Conservation (phyloP, 805 yeast genomes). For the Zygoascus tannicola region DNA sequence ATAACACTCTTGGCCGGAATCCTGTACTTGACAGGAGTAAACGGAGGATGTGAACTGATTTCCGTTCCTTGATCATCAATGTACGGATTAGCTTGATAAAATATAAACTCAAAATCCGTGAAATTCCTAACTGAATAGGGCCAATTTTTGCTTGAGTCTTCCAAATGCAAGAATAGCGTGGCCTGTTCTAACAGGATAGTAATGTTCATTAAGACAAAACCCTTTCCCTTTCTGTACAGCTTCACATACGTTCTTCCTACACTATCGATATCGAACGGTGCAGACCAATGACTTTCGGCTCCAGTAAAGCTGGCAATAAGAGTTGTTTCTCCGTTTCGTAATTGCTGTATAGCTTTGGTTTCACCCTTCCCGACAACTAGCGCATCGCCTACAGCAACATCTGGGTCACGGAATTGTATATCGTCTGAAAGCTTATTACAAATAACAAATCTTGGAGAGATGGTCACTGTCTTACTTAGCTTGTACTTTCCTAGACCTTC, state of each 20-base stretch:
- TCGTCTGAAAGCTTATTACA: slow-evolving; percentile 50
- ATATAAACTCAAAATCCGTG: slow-evolving; percentile 74
- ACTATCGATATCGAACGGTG: slow-evolving; percentile 78
- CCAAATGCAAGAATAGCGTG: slow-evolving; percentile 65
- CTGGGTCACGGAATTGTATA: slow-evolving; percentile 57
- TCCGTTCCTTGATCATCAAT: slow-evolving; percentile 56
- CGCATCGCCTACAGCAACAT: slow-evolving; percentile 38
- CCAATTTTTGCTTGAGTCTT: slow-evolving; percentile 72
- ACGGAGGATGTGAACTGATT: slow-evolving; percentile 41
- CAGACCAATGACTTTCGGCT: slow-evolving; percentile 61
- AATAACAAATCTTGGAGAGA: slow-evolving; percentile 76
- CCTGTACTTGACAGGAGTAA: slow-evolving; percentile 69
- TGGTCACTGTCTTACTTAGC: slow-evolving; percentile 63
- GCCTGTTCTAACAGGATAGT: slow-evolving; percentile 74
- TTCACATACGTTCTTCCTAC: slow-evolving; percentile 75
- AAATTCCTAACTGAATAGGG: slow-evolving; percentile 88
- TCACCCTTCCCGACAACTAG: slow-evolving; percentile 19
- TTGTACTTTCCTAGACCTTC: slow-evolving; percentile 85
- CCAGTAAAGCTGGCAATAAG: slow-evolving; percentile 55
- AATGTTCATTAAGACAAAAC: slow-evolving; percentile 53
- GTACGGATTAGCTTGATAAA: slow-evolving; percentile 78
- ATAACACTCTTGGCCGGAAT: slow-evolving; percentile 86
- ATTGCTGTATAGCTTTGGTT: slow-evolving; percentile 35
- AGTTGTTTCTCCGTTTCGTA: slow-evolving; percentile 47
- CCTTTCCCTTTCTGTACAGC: slow-evolving; percentile 50